Base-by-base conservation (phyloP, 345 rosid species). In the Ceriops decandra region DNA sequence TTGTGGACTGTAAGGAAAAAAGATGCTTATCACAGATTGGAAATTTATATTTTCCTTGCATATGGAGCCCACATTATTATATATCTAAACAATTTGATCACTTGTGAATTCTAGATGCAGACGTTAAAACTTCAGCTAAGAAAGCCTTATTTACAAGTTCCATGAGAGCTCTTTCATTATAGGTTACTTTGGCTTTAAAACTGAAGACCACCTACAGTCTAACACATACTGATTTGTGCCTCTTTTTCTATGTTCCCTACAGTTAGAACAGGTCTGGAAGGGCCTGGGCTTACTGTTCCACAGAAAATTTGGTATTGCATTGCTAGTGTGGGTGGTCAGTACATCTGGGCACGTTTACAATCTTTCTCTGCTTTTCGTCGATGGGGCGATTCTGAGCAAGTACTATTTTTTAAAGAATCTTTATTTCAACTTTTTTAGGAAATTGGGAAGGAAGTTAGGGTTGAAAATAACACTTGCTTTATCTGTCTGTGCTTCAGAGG, bases 351-450 rank as follows among this genome's bases (percentile, higher is more conserved):
- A 64, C 90, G 98, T 53, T 70, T 90, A 68, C 96, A 92, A 70
- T 88, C 96, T 0, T 95, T 95, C 74, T 95, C 99, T 63, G 98
- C 98, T 69, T 95, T 95, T 73, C 92, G 96, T 57, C 82, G 97
- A 82, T 95, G 98, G 99, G 99, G 97, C 69, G 88, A 92, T 76
- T 87, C 99, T 76, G 93, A 90, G 73, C 96, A 87, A 97, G 93
- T 89, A 22, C 26, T 32, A 24, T 17, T 57, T 33, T 58, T 66
- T 38, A 56, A 42, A 42, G 49, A 42, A 42, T 17, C 49, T 42
- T 11, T 42, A 42, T 42, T 42, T 42, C 19, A 42, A 42, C 49
- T 42, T 42, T 42, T 13, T 5, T 42, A 15, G 49, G 49, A 42
- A 42, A 42, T 42, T 42, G 52, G 32, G 36, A 13, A n/a, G 52